Percentiles rank a stretch among this genome's conserved stretches.
These are phyloP conservation scores for Penicillium coffeae DNA, from an alignment of 495 filamentous ascomycete genomes.

Conservation along the genomic window DNA sequence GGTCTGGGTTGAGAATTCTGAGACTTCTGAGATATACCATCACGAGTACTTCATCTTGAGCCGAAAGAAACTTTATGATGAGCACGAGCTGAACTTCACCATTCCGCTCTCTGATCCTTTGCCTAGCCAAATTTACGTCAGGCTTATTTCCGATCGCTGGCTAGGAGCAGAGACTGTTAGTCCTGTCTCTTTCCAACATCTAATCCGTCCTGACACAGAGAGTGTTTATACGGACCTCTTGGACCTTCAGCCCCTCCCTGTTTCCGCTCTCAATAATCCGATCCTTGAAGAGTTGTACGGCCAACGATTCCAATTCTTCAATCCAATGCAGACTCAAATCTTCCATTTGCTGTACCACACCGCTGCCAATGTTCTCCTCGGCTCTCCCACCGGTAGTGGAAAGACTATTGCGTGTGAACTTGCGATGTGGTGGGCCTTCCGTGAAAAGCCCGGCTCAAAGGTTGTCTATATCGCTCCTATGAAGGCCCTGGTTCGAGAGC, in stretches of 20 bases:
- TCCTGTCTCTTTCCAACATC: constrained; percentile 93
- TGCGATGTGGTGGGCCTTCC: constrained; percentile 99
- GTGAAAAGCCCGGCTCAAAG: constrained; percentile 91
- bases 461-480: constrained; percentile 99
- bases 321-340: constrained; percentile 98
- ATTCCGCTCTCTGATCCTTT: constrained; percentile 92
- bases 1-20: constrained; percentile 98
- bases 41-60: constrained; percentile 95
- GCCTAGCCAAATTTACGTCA: constrained; percentile 91
- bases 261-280: constrained; percentile 83
- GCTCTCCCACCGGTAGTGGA: constrained; percentile 95
- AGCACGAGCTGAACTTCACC: constrained; percentile 96
- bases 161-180: constrained; percentile 95
- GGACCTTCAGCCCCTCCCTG: constrained; percentile 85
- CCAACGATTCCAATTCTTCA: constrained; percentile 89
- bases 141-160: constrained; percentile 93
- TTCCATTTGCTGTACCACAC: constrained; percentile 96
- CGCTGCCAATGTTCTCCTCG: constrained; percentile 82
- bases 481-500: constrained; percentile 96
- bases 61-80: constrained; percentile 82
- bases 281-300: constrained; percentile 84
- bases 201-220: constrained; percentile 96
- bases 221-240: constrained; percentile 93
- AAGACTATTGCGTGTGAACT: constrained; percentile 95
- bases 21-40: constrained; percentile 96